phyloP scores from a whole-genome alignment of 2,329 filamentous ascomycete genomes.

The Exophiala oligosperma region DNA sequence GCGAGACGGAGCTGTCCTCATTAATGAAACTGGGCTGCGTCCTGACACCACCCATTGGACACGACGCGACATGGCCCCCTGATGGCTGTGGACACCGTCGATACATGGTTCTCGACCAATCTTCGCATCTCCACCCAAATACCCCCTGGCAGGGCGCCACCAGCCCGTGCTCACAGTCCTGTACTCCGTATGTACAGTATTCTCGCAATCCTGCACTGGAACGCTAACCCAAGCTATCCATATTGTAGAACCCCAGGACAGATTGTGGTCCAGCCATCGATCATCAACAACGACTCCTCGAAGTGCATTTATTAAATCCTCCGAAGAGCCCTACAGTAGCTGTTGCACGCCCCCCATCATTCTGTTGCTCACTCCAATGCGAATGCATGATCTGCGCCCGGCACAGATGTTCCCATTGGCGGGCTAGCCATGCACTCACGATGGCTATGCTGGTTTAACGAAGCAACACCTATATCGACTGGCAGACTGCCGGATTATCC shows the following conservation, averaged over 20 bases:
- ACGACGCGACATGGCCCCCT: constrained; percentile 15
- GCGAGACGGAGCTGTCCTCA: constrained; percentile 4
- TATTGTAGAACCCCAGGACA: no score
- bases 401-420: not conserved
- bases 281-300: not conserved
- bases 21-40: constrained; percentile 20
- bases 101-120: constrained; percentile 26
- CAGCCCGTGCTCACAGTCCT: constrained; percentile 12
- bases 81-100: constrained; percentile 1
- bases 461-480: not conserved
- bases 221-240: no score
- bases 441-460: not conserved
- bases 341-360: not conserved
- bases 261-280: not conserved
- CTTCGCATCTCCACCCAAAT: constrained; percentile 12
- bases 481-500: not conserved
- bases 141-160: constrained; percentile 15
- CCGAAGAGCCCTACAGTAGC: no score
- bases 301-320: not conserved
- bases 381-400: not conserved
- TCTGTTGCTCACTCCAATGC: not conserved
- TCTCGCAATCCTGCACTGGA: not conserved
- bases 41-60: constrained; percentile 16
- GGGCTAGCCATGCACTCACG: not conserved
- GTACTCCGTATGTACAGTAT: not conserved